Conservation (phyloP, 352 stramenopile species). For the Ophiocytium majus region DNA sequence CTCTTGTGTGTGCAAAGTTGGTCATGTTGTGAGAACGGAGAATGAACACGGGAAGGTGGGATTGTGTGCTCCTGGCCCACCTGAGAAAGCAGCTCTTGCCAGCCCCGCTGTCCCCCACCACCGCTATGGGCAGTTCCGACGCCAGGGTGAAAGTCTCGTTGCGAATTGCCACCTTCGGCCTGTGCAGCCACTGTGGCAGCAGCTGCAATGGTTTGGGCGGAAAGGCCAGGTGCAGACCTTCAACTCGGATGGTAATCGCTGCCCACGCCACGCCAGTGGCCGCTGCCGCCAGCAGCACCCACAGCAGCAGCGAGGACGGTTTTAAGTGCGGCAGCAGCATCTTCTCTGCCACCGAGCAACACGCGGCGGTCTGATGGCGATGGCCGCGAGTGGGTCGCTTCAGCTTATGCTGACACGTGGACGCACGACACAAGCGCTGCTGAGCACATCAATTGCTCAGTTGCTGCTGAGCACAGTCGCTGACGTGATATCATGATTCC, state of each 20-base stretch:
- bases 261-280: background rate
- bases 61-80: background rate
- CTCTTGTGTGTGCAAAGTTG: too few species aligned
- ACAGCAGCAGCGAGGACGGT: too few species aligned
- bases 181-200: background rate
- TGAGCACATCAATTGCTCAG: background rate
- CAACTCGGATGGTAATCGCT: background rate
- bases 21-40: too few species aligned
- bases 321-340: too few species aligned
- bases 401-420: too few species aligned
- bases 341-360: too few species aligned
- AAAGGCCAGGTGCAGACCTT: background rate
- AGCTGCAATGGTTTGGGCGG: background rate
- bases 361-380: too few species aligned
- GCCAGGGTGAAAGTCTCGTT: background rate
- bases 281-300: background rate
- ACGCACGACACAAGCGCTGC: background rate
- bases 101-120: conserved; percentile 12
- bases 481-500: too few species aligned
- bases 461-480: too few species aligned
- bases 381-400: too few species aligned
- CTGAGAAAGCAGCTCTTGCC: conserved; percentile 19
- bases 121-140: background rate
- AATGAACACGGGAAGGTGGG: background rate
- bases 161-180: background rate